Percentiles rank a stretch among this genome's conserved stretches.
phyloP scores from a whole-genome alignment of 2,329 filamentous ascomycete species.

The Helminthosporium solani region DNA sequence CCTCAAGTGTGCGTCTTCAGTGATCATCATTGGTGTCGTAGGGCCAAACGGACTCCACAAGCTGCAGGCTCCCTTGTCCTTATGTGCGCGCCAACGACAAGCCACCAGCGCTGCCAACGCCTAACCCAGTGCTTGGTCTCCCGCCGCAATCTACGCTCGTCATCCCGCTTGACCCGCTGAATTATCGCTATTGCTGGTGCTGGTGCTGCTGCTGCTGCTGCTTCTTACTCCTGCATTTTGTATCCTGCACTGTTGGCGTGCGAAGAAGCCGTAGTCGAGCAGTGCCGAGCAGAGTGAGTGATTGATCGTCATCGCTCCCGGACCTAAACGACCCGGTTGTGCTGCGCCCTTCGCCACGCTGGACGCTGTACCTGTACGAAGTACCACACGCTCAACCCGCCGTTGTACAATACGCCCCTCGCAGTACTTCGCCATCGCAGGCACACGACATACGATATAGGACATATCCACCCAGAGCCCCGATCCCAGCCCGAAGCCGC shows the following conservation, averaged over 20 bases:
- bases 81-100: not conserved
- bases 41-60: not conserved
- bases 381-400: constrained; percentile 7
- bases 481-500: not conserved
- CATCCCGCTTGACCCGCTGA: constrained; percentile 8
- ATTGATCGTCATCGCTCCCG: constrained; percentile 1
- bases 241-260: not conserved
- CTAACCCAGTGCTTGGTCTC: constrained; percentile 5
- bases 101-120: constrained; percentile 27
- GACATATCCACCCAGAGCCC: no score
- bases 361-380: constrained; percentile 4
- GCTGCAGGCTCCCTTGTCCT: not conserved
- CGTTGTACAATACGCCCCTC: constrained; percentile 2
- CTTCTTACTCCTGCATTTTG: not conserved
- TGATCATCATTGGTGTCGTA: not conserved
- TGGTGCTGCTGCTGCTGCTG: not conserved
- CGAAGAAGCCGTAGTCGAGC: not conserved
- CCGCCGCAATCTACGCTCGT: constrained; percentile 13
- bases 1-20: no score
- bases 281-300: constrained; percentile 4
- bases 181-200: not conserved
- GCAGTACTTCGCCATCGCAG: not conserved
- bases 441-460: no score
- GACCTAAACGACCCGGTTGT: not conserved
- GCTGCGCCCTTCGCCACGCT: constrained; percentile 11